Evolutionary conservation across 139 green algal genomes (phyloP).

Genomic region (Chlamydomonas sp.): DNA sequence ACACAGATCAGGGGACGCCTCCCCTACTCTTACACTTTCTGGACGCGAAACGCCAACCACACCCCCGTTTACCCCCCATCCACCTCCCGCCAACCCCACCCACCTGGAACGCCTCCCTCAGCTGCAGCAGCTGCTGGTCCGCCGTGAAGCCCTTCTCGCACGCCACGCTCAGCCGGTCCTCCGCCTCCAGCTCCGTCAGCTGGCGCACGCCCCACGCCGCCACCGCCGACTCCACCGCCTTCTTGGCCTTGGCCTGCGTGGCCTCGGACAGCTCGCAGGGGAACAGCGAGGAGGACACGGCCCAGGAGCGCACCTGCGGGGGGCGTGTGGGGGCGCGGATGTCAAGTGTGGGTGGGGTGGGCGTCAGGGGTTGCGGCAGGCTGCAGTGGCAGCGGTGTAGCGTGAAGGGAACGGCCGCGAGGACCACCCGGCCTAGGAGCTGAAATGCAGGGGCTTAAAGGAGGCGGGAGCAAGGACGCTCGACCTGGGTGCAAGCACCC

Average conservation of each 20-base stretch:
- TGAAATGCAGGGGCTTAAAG: too few relatives aligned
- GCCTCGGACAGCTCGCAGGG: constrained; percentile 80
- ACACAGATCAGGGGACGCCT: too few relatives aligned
- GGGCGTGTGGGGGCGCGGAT: not conserved
- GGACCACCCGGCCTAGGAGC: too few relatives aligned
- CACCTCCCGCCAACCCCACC: not conserved
- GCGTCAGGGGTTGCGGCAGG: not conserved
- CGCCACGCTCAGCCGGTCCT: constrained; percentile 92
- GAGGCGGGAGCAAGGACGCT: too few relatives aligned
- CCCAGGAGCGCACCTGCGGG: constrained; percentile 45
- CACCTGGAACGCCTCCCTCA: constrained; percentile 74
- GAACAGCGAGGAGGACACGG: constrained; percentile 78
- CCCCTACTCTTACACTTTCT: too few relatives aligned
- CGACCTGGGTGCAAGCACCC: too few relatives aligned
- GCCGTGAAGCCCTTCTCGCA: constrained; percentile 91
- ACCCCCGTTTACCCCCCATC: not conserved
- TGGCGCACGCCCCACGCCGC: constrained; percentile 68
- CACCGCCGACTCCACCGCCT: constrained; percentile 51
- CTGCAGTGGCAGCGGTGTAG: too few relatives aligned
- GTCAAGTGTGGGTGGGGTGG: not conserved
- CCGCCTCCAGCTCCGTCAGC: constrained; percentile 85
- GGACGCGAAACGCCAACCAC: too few relatives aligned
- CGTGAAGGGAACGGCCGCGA: too few relatives aligned
- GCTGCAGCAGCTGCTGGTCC: constrained; percentile 73
- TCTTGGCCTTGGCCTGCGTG: constrained; percentile 30